Conservation (phyloP, 768 basidiomycete species). For the Mycena rosella region DNA sequence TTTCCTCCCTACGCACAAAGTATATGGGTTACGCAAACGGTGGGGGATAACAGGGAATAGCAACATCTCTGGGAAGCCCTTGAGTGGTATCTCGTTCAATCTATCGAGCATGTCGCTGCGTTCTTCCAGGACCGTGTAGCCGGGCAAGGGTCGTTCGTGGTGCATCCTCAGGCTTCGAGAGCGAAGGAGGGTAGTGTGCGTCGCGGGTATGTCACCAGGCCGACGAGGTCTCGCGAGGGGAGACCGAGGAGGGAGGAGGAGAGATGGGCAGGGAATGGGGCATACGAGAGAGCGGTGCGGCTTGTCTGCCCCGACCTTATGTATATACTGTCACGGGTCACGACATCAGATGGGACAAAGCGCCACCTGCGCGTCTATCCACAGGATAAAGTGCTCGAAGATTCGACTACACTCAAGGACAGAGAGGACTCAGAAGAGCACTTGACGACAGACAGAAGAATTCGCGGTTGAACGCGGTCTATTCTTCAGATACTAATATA, state of each 20-base stretch:
- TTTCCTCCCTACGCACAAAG: constrained; percentile 32
- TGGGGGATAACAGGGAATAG: neutral
- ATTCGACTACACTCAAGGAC: neutral
- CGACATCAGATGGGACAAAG: neutral
- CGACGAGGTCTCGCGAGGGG: neutral
- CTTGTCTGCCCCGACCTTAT: neutral
- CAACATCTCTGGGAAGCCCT: constrained; percentile 37
- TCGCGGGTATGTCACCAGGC: constrained; percentile 16
- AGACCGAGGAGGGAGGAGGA: neutral
- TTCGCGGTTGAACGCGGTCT: constrained; percentile 83
- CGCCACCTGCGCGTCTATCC: no score
- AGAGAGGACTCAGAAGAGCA: no score
- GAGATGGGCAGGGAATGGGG: neutral
- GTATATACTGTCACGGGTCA: neutral
- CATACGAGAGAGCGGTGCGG: neutral
- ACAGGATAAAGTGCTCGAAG: neutral
- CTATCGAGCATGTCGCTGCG: constrained; percentile 33
- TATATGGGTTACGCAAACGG: constrained; percentile 21
- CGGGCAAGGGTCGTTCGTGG: constrained; percentile 10
- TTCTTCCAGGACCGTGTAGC: constrained; percentile 16
- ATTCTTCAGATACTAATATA: constrained; percentile 60
- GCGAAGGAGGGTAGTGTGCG: neutral
- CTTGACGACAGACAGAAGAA: constrained; percentile 38
- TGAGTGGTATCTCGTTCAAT: constrained; percentile 35
- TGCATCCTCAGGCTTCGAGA: constrained; percentile 12